Evolutionary conservation across 2,329 filamentous ascomycete genomes (phyloP).

Genomic region (Alternaria sp.): DNA sequence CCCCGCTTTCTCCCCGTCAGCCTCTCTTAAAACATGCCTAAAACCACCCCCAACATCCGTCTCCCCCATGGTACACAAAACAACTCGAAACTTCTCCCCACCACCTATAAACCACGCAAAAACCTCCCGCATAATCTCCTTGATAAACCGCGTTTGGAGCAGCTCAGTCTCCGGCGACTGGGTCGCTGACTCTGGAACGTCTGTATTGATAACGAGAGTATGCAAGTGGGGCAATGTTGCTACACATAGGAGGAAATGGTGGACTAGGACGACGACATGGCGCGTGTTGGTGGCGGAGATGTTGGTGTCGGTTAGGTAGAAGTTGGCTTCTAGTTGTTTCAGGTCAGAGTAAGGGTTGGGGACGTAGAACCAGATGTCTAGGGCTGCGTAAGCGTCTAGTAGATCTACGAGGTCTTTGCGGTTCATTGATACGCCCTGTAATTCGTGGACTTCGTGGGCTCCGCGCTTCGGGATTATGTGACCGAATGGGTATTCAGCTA

Average conservation of each 20-base stretch:
- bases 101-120: neutral
- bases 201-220: neutral
- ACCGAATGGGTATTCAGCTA: neutral
- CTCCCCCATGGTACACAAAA: neutral
- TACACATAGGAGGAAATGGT: fast-evolving
- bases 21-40: neutral
- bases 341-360: neutral
- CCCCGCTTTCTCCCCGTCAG: neutral
- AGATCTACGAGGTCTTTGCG: neutral
- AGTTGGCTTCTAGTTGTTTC: neutral
- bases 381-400: neutral
- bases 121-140: neutral
- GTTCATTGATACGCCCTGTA: neutral
- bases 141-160: neutral
- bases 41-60: neutral
- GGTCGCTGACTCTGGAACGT: neutral
- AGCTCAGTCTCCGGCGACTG: neutral
- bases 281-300: neutral
- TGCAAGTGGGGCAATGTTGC: neutral
- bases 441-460: neutral
- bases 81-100: neutral
- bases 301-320: neutral
- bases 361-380: neutral
- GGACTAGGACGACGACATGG: neutral
- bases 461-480: neutral